Conservation (phyloP, 495 filamentous ascomycete species). For the Neurospora sp. region DNA sequence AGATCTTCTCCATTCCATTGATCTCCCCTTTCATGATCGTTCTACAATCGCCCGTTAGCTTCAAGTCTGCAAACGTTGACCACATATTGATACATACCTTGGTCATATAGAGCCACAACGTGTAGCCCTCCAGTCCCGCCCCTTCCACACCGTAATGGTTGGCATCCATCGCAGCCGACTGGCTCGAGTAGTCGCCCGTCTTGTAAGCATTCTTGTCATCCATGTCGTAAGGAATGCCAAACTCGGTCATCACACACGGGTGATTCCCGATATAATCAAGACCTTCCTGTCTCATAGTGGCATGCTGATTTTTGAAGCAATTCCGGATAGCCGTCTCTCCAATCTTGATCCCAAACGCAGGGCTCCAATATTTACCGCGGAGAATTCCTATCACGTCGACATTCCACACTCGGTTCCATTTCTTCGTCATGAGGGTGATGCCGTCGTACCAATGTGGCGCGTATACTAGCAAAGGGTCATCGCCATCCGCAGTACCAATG, state of each 20-base stretch:
- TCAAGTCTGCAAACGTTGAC: background rate
- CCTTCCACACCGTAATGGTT: constrained; percentile 91
- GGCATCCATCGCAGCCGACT: constrained; percentile 90
- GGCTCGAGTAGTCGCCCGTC: constrained; percentile 92
- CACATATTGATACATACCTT: constrained; percentile 37
- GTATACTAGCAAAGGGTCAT: constrained; percentile 84
- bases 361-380: constrained; percentile 75
- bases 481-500: constrained; percentile 71
- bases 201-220: constrained; percentile 90
- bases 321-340: constrained; percentile 95
- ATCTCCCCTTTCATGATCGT: constrained; percentile 84
- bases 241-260: constrained; percentile 86
- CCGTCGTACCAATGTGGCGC: constrained; percentile 96
- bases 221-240: constrained; percentile 99
- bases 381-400: constrained; percentile 90
- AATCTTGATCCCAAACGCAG: constrained; percentile 82
- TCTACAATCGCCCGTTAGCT: constrained; percentile 32
- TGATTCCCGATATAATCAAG: constrained; percentile 80
- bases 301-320: constrained; percentile 85
- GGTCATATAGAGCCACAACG: constrained; percentile 77
- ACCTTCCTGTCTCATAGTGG: constrained; percentile 81
- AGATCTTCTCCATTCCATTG: constrained; percentile 97
- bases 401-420: constrained; percentile 96
- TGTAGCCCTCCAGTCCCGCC: constrained; percentile 68
- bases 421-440: constrained; percentile 92